phyloP scores from a whole-genome alignment of 2,329 filamentous ascomycete genomes.

The Talaromyces verruculosus region DNA sequence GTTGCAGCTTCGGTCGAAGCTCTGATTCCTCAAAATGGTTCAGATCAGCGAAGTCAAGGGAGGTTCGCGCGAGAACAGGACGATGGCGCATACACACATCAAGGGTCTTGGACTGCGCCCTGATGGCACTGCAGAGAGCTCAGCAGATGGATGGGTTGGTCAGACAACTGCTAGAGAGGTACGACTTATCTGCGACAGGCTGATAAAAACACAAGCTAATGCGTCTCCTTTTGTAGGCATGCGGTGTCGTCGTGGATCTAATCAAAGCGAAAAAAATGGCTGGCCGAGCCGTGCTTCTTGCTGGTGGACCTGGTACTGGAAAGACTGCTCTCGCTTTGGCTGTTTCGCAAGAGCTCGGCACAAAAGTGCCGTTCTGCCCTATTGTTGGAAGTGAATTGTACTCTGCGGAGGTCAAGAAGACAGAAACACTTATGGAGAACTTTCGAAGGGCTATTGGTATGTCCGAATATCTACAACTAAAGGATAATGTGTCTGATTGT shows the following conservation, averaged over 20 bases:
- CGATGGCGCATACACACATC: constrained; percentile 96
- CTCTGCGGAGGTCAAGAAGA: constrained; percentile 98
- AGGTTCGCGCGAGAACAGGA: constrained; percentile 92
- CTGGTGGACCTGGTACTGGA: constrained; percentile 91
- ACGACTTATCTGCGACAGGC: constrained; percentile 27
- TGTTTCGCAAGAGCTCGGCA: constrained; percentile 94
- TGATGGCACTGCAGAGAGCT: constrained; percentile 81
- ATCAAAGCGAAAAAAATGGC: constrained; percentile 98
- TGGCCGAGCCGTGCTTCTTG: constrained; percentile 86
- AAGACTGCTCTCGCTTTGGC: constrained; percentile 96
- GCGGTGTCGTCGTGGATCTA: constrained; percentile 91
- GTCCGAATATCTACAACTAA: constrained; percentile 10
- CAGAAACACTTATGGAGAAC: constrained; percentile 98
- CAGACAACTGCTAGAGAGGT: constrained; percentile 88
- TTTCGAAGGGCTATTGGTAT: constrained; percentile 91
- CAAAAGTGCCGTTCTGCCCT: constrained; percentile 96
- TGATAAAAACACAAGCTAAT: constrained; percentile 6
- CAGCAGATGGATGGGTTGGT: constrained; percentile 82
- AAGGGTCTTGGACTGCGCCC: constrained; percentile 83
- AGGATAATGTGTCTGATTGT: constrained; percentile 24
- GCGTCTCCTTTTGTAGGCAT: constrained; percentile 61
- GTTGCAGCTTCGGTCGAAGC: constrained; percentile 29
- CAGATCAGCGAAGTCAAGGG: constrained; percentile 93
- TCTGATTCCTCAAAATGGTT: constrained; percentile 60
- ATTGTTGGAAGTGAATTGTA: constrained; percentile 98